phyloP scores from a whole-genome alignment of 1,139 yeast genomes.

The Protomyces inundatus region DNA sequence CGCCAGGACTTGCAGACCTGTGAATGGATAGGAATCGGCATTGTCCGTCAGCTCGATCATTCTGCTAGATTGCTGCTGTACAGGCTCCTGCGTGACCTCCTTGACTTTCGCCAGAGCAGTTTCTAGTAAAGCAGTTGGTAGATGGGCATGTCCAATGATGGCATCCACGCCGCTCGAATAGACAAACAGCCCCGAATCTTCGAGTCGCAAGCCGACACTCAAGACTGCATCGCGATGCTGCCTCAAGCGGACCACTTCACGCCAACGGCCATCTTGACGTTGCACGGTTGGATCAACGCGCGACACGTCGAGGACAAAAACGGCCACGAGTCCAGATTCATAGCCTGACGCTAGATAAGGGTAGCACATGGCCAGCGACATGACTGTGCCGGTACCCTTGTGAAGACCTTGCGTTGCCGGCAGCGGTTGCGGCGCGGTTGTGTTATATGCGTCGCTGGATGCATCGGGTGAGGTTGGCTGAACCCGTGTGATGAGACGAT shows the following conservation, averaged over 20 bases:
- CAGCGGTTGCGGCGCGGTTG: background rate
- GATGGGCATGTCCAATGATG: background rate
- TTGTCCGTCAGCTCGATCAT: background rate
- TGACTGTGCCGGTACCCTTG: slow-evolving; percentile 22
- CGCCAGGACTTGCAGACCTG: background rate
- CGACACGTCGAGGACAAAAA: background rate
- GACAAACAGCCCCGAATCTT: background rate
- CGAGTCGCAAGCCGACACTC: background rate
- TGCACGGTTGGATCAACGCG: slow-evolving; percentile 1
- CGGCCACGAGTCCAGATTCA: slow-evolving; percentile 7
- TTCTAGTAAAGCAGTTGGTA: background rate
- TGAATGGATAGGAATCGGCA: too few species aligned
- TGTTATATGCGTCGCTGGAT: background rate
- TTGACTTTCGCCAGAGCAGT: background rate
- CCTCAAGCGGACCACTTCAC: background rate
- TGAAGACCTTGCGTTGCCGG: background rate
- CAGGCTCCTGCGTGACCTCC: background rate
- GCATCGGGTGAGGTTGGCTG: background rate
- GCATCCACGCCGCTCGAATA: slow-evolving; percentile 16
- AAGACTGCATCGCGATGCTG: slow-evolving; percentile 18
- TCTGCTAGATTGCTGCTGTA: too few species aligned
- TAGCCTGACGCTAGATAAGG: slow-evolving; percentile 15
- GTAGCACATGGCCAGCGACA: slow-evolving; percentile 9
- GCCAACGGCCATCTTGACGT: slow-evolving; percentile 14
- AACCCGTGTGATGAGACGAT: slow-evolving; percentile 11